phyloP scores from a whole-genome alignment of 31 red algal species.

The Odonthalia washingtoniensis region DNA sequence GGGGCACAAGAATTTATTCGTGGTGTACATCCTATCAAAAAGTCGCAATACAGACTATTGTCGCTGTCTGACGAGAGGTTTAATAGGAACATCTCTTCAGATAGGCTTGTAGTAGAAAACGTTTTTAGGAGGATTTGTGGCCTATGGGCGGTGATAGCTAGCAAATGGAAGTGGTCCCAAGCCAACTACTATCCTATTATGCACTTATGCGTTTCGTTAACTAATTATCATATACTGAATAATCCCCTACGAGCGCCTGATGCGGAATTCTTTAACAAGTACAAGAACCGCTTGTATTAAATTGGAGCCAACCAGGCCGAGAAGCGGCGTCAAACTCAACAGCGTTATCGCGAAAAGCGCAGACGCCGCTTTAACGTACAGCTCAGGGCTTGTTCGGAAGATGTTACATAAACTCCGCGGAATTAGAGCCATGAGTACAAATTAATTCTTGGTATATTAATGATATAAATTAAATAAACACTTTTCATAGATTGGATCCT shows the following conservation, averaged over 20 bases:
- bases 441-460: too few species aligned
- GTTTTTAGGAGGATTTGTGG: slow-evolving; percentile 19
- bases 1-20: background rate
- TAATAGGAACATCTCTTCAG: slow-evolving; percentile 16
- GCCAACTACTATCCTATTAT: slow-evolving; percentile 12
- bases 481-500: too few species aligned
- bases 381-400: background rate
- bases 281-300: background rate
- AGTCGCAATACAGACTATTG: background rate
- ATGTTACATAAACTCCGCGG: background rate
- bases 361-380: background rate
- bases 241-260: slow-evolving; percentile 25
- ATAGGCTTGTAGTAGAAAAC: slow-evolving; percentile 32
- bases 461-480: too few species aligned
- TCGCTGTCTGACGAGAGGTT: background rate
- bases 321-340: background rate
- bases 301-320: background rate
- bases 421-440: too few species aligned
- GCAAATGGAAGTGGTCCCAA: slow-evolving; percentile 17
- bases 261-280: background rate
- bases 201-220: slow-evolving; percentile 5
- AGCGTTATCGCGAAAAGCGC: slow-evolving; percentile 10
- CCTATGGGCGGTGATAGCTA: background rate
- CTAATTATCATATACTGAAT: slow-evolving; percentile 24
- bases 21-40: slow-evolving; percentile 28